phyloP scores from a whole-genome alignment of 768 basidiomycete species.

The Termitomyces sp. region DNA sequence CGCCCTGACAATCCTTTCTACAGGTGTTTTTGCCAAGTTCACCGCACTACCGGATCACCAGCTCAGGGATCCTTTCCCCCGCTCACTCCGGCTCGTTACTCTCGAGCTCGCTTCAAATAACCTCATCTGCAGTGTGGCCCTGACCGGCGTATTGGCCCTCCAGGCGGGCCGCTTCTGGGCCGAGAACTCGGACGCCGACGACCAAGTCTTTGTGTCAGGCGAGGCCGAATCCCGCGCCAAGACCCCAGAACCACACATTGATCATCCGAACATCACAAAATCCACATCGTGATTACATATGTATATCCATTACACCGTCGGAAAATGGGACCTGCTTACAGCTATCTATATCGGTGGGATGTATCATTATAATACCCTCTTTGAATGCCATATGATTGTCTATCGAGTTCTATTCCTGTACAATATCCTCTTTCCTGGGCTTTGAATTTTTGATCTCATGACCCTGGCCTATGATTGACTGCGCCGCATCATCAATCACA shows the following conservation, averaged over 20 bases:
- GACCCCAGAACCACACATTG: constrained; percentile 21
- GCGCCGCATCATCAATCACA: constrained; percentile 79
- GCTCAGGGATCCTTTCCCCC: constrained; percentile 55
- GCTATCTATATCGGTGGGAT: constrained; percentile 14
- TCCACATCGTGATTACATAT: background rate
- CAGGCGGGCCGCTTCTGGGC: constrained; percentile 87
- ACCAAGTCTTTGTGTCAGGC: constrained; percentile 33
- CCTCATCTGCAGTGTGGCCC: constrained; percentile 81
- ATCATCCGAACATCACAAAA: background rate
- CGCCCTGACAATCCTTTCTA: background rate
- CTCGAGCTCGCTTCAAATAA: constrained; percentile 80
- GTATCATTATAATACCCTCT: constrained; percentile 18
- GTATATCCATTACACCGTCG: background rate
- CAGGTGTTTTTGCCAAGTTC: constrained; percentile 60
- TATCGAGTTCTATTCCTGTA: constrained; percentile 51
- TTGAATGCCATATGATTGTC: background rate
- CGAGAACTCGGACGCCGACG: constrained; percentile 62
- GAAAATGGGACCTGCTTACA: constrained; percentile 3
- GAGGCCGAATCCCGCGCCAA: constrained; percentile 24
- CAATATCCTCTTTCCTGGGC: constrained; percentile 96
- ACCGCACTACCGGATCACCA: constrained; percentile 46
- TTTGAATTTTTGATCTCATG: constrained; percentile 71
- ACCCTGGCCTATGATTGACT: constrained; percentile 78
- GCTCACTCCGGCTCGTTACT: constrained; percentile 51
- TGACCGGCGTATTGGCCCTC: constrained; percentile 80